Evolutionary conservation across 805 yeast genomes (phyloP).

Genomic region (Scheffersomyces ergatensis): DNA sequence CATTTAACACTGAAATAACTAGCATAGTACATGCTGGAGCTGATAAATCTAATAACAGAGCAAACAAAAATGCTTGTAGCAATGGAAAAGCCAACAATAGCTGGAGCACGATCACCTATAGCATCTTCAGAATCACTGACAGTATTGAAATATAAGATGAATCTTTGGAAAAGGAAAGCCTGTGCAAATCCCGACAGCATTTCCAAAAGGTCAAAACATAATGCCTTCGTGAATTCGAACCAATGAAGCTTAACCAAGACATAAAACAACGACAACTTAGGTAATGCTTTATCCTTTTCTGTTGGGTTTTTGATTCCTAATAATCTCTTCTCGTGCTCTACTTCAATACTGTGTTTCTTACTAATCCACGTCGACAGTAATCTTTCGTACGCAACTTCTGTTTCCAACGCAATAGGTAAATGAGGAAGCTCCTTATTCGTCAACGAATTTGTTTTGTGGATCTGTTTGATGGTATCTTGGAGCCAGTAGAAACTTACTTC

Average conservation of each 20-base stretch:
- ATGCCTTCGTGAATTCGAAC: slow-evolving; percentile 13
- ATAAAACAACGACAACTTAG: slow-evolving; percentile 7
- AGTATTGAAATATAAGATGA: slow-evolving; percentile 53
- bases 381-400: slow-evolving; percentile 14
- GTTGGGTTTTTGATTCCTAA: background rate
- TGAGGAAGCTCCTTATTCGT: slow-evolving; percentile 63
- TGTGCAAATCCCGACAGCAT: slow-evolving; percentile 53
- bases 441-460: background rate
- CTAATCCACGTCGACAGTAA: slow-evolving; percentile 19
- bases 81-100: slow-evolving; percentile 20
- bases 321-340: slow-evolving; percentile 27
- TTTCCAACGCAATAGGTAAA: slow-evolving; percentile 8
- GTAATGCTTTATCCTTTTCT: slow-evolving; percentile 8
- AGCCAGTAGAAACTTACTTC: slow-evolving; percentile 22
- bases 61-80: slow-evolving; percentile 21
- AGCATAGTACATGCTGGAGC: slow-evolving; percentile 16
- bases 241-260: slow-evolving; percentile 23
- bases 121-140: slow-evolving; percentile 36
- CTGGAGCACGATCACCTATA: slow-evolving; percentile 13
- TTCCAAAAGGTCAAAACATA: slow-evolving; percentile 18
- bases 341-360: no score
- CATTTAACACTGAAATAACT: slow-evolving; percentile 8
- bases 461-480: background rate
- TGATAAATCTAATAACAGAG: slow-evolving; percentile 17
- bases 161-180: slow-evolving; percentile 70